These are phyloP conservation scores for Herpetomonas samuelpessoai DNA, from an alignment of 208 protist species.

Conservation along the genomic window DNA sequence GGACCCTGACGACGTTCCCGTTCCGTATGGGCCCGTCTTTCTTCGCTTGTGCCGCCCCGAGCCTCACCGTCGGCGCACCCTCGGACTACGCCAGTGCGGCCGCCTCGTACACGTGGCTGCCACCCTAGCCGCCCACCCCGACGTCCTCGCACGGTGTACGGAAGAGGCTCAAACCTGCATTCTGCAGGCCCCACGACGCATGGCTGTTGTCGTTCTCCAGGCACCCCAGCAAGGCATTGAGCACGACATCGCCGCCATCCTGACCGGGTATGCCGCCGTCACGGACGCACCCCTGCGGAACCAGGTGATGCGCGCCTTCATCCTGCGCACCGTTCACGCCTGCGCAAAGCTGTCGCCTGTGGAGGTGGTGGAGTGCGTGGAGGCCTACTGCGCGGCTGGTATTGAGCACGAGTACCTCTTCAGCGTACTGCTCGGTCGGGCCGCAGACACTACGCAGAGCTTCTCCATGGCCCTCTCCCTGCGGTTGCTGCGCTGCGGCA, in stretches of 20 bases:
- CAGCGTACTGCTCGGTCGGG: conserved; percentile 65
- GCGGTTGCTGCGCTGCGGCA: conserved; percentile 66
- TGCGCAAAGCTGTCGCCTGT: conserved; percentile 31
- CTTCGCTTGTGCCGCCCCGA: background rate
- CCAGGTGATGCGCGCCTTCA: conserved; percentile 58
- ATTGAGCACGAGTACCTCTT: conserved; percentile 71
- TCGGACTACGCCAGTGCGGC: background rate
- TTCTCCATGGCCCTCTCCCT: conserved; percentile 63
- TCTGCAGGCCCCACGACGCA: background rate
- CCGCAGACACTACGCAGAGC: conserved; percentile 47
- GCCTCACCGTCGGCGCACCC: background rate
- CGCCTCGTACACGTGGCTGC: background rate
- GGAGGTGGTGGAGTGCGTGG: conserved; percentile 63
- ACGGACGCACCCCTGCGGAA: conserved; percentile 20
- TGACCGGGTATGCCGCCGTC: background rate
- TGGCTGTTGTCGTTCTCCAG: background rate
- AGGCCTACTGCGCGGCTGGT: conserved; percentile 59
- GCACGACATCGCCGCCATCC: background rate
- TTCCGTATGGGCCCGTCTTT: background rate
- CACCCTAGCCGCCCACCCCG: background rate
- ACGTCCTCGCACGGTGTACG: background rate
- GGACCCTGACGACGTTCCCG: background rate
- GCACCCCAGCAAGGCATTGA: background rate
- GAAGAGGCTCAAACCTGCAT: background rate
- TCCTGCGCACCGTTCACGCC: conserved; percentile 55